phyloP scores from a whole-genome alignment of 768 basidiomycete species.

The Tylopilus intermedius region DNA sequence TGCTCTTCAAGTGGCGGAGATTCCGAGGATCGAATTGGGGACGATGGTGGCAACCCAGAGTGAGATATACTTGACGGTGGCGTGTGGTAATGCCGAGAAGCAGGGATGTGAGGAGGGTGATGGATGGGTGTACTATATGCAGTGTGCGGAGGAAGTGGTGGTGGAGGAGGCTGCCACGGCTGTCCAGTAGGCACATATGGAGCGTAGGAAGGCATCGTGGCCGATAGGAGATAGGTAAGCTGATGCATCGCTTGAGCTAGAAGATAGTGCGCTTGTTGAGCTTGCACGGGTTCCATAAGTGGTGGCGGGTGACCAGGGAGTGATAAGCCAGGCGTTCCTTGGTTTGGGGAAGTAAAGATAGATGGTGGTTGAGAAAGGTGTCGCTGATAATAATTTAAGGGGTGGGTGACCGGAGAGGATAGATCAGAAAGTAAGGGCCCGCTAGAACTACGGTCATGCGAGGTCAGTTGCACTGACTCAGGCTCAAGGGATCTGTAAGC shows the following conservation, averaged over 20 bases:
- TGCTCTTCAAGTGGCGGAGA: slow-evolving; percentile 32
- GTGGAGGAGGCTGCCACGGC: slow-evolving; percentile 16
- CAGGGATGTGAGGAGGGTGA: slow-evolving; percentile 15
- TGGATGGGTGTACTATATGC: slow-evolving; percentile 9
- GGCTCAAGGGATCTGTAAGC: slow-evolving; percentile 8
- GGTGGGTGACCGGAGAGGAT: slow-evolving; percentile 20
- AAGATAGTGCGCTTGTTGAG: slow-evolving; percentile 36
- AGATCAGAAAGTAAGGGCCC: slow-evolving; percentile 11
- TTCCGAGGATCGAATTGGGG: slow-evolving; percentile 39
- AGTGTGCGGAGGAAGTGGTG: slow-evolving; percentile 3
- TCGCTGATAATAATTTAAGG: slow-evolving; percentile 11
- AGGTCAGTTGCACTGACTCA: slow-evolving; percentile 1
- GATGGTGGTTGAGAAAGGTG: slow-evolving; percentile 15
- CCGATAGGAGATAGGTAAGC: slow-evolving; percentile 36
- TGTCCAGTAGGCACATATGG: slow-evolving; percentile 16
- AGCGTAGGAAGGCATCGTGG: slow-evolving; percentile 25
- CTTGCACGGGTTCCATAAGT: slow-evolving; percentile 25
- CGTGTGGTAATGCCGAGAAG: slow-evolving; percentile 16
- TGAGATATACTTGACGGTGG: slow-evolving; percentile 41
- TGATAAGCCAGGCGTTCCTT: slow-evolving; percentile 15
- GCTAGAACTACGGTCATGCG: slow-evolving; percentile 1
- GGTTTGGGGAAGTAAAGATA: slow-evolving; percentile 16
- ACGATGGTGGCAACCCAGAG: slow-evolving; percentile 50
- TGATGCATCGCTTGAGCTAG: slow-evolving; percentile 39
- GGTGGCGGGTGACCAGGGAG: slow-evolving; percentile 27